phyloP scores from a whole-genome alignment of 2,329 filamentous ascomycete genomes.

The Fusarium lateritium region DNA sequence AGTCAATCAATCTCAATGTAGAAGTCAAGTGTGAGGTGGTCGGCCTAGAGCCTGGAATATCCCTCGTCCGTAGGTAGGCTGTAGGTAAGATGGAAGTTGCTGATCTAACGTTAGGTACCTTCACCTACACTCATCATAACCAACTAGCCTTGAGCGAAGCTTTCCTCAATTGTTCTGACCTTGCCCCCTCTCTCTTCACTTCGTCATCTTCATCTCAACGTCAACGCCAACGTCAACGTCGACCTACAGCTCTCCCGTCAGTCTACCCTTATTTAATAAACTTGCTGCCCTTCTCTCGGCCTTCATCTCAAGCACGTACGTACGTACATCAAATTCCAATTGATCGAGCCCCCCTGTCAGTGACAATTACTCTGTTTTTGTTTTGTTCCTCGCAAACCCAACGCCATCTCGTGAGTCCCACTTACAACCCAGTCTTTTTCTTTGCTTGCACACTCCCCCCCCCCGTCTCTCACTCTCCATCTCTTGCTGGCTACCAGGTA shows the following conservation, averaged over 20 bases:
- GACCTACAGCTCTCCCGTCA: conserved; percentile 1
- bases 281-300: conserved; percentile 12
- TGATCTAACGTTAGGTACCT: conserved; percentile 3
- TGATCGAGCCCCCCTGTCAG: conserved; percentile 17
- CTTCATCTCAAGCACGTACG: conserved; percentile 20
- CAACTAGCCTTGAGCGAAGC: conserved; percentile 5
- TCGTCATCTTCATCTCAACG: not conserved
- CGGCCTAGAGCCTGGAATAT: conserved; percentile 26
- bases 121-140: not conserved
- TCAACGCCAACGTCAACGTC: not conserved
- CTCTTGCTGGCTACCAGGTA: too few species aligned
- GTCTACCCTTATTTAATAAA: conserved; percentile 3
- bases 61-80: conserved; percentile 11
- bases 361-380: conserved; percentile 34
- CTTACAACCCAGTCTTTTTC: conserved; percentile 15
- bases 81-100: conserved; percentile 11
- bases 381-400: conserved; percentile 34
- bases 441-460: conserved; percentile 21
- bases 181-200: not conserved
- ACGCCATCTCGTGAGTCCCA: conserved; percentile 35
- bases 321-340: conserved; percentile 30
- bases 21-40: conserved; percentile 1
- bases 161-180: conserved; percentile 21
- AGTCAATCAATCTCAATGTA: conserved; percentile 2
- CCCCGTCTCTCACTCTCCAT: too few species aligned